Conservation (phyloP, 177 flowering plant species). For the Telopea speciosissima region DNA sequence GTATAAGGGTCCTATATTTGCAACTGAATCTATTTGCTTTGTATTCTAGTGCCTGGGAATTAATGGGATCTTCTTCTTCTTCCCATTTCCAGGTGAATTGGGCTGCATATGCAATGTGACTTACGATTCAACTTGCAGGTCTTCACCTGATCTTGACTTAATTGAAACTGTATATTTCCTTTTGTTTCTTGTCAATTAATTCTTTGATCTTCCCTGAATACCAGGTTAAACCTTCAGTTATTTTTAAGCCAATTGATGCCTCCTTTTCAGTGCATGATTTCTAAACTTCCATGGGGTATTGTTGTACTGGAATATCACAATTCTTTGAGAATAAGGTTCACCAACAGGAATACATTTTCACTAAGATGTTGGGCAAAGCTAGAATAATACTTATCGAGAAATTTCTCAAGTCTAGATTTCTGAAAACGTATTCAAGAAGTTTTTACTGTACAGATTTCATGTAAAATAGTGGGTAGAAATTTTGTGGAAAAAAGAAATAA, state of each 20-base stretch:
- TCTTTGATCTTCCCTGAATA: neutral
- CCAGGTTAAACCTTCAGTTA: neutral
- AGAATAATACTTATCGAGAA: no score
- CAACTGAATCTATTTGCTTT: neutral
- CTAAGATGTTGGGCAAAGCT: neutral
- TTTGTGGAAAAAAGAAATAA: no score
- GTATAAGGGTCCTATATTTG: neutral
- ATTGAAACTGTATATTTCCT: neutral
- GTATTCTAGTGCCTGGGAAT: neutral
- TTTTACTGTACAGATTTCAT: no score
- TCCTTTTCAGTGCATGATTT: neutral
- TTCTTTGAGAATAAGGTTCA: neutral
- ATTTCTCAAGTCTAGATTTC: no score
- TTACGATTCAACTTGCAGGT: constrained; percentile 86
- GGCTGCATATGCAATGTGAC: constrained; percentile 87
- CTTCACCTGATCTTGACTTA: constrained; percentile 2
- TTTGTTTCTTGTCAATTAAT: neutral
- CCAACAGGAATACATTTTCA: neutral
- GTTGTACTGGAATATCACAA: neutral
- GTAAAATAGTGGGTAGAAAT: no score
- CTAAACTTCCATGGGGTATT: neutral
- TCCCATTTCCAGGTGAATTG: constrained; percentile 38
- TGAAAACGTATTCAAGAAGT: no score
- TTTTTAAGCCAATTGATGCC: neutral
- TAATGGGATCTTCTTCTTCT: neutral